Evolutionary conservation across 257 asterid species (phyloP).

Genomic region (Capsicum rhomboideum): DNA sequence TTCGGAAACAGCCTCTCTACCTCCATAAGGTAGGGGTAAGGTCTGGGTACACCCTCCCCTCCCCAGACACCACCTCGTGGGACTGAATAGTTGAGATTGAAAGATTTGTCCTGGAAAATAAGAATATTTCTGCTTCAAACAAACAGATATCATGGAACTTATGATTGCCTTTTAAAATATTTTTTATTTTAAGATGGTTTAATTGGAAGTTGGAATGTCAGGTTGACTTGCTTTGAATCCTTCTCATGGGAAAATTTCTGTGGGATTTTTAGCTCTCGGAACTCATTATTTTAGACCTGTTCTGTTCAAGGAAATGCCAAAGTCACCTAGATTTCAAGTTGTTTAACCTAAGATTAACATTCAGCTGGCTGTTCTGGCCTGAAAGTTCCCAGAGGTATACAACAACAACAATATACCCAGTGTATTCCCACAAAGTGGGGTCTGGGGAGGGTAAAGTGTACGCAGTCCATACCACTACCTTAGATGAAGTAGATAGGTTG

Average conservation of each 20-base stretch:
- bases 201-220: neutral
- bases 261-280: neutral
- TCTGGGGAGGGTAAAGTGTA: too few relatives aligned
- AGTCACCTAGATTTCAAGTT: too few relatives aligned
- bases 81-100: neutral
- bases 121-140: neutral
- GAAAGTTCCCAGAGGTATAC: too few relatives aligned
- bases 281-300: neutral
- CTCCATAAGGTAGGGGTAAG: neutral
- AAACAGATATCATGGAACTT: neutral
- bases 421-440: too few relatives aligned
- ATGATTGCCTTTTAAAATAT: neutral
- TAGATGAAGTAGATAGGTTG: too few relatives aligned
- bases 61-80: neutral
- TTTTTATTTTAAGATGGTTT: neutral
- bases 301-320: neutral
- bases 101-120: neutral
- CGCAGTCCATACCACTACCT: too few relatives aligned
- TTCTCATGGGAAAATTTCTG: neutral
- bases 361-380: too few relatives aligned
- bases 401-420: too few relatives aligned
- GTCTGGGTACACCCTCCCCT: neutral
- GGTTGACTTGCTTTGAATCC: neutral
- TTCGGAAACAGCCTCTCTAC: neutral
- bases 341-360: too few relatives aligned